Conservation (phyloP, 768 basidiomycete species). For the Astraeus odoratus region DNA sequence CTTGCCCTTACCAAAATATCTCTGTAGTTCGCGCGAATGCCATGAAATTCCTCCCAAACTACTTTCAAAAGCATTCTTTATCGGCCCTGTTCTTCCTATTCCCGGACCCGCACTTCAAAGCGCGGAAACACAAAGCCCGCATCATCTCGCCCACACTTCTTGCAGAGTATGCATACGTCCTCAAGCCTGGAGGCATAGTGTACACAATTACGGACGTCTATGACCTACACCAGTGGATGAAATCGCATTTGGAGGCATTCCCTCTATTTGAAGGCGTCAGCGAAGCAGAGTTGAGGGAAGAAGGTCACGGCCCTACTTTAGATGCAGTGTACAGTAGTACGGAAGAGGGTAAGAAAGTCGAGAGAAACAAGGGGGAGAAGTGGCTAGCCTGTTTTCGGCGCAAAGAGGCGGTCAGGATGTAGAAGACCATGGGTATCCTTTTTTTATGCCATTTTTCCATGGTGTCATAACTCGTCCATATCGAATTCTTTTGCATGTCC, state of each 20-base stretch:
- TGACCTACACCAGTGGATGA: slow-evolving; percentile 96
- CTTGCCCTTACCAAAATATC: slow-evolving; percentile 72
- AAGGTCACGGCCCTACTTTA: slow-evolving; percentile 72
- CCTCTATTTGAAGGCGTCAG: slow-evolving; percentile 81
- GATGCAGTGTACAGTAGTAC: slow-evolving; percentile 80
- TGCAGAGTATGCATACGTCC: slow-evolving; percentile 93
- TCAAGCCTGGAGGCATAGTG: slow-evolving; percentile 88
- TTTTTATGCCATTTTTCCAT: not conserved
- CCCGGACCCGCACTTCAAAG: slow-evolving; percentile 98
- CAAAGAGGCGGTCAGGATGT: slow-evolving; percentile 26
- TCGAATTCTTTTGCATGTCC: slow-evolving; percentile 27
- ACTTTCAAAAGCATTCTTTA: slow-evolving; percentile 85
- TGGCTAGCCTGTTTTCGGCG: slow-evolving; percentile 89
- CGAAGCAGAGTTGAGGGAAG: slow-evolving; percentile 65
- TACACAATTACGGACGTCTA: slow-evolving; percentile 98
- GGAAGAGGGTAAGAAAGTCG: slow-evolving; percentile 97
- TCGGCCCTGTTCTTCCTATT: slow-evolving; percentile 96
- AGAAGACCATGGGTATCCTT: slow-evolving; percentile 12
- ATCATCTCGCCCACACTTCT: slow-evolving; percentile 97
- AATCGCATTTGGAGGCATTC: slow-evolving; percentile 75
- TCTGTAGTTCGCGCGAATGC: slow-evolving; percentile 93
- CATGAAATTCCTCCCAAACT: slow-evolving; percentile 98
- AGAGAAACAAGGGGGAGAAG: slow-evolving; percentile 84
- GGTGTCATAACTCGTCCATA: slow-evolving; percentile 32
- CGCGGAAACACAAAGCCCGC: slow-evolving; percentile 96